Base-by-base conservation (phyloP, 2,329 filamentous ascomycete species). In the Scedosporium dehoogii region DNA sequence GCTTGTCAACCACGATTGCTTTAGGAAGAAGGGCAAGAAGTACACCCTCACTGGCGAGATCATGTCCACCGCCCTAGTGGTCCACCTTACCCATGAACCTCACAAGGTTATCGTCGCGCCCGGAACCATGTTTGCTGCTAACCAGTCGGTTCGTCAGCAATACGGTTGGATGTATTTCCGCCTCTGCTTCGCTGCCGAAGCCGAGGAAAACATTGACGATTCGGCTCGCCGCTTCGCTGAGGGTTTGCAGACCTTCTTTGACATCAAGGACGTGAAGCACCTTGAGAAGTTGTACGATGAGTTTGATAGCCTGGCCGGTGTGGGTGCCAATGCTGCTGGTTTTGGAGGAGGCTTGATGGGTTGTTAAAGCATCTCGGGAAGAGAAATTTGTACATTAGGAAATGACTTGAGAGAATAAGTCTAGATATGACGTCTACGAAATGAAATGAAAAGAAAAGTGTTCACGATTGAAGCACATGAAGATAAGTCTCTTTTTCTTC, bases 171-270 rank as follows among this genome's bases (percentile, higher is more conserved):
- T 82, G 67, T 93, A 87, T 71, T 86, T 86, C 72, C 79, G 92
- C 14, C 70, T 97, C 42, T 96, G 91, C 74, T 97, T 96, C 75
- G 91, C 91, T 1, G 91, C 92, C 1, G 88, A 92, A 73, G 79
- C 83, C n/a, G 87, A 88, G 62, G 85, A 88, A 46, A 83, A 88
- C 48, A 77, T 96, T 4, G 81, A 80, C 25, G 73, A 74, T 4
- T 84, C 86, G 65, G 85, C 84, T 6, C 75, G 82, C 70, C 75
- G 87, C 27, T 86, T 96, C 69, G 85, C 83, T 0, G 80, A 85
- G 41, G 91, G 87, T 0, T 81, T 91, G 21, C 81, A 79, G 25
- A 9, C 29, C 29, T 97, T 96, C 73, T 96, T 90, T 87, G 79
- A 81, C 66, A 85, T 94, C 68, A 90, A 87, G 77, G 81, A 83